phyloP scores from a whole-genome alignment of 495 filamentous ascomycete species.

The Xylaria sp. region DNA sequence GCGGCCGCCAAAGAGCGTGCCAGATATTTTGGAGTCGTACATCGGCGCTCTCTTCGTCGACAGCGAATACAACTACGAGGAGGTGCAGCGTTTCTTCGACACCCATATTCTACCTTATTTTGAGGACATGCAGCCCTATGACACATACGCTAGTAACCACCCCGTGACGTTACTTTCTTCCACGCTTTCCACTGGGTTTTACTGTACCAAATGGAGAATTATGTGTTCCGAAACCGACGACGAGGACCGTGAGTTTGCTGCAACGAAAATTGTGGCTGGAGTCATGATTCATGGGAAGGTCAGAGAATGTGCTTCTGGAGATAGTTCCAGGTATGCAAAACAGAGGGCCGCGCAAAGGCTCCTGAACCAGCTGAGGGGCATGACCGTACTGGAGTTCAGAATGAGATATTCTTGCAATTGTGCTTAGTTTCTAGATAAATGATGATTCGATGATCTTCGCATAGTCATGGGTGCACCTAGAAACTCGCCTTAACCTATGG shows the following conservation, averaged over 20 bases:
- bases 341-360: slow-evolving; percentile 74
- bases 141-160: slow-evolving; percentile 87
- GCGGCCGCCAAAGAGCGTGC: slow-evolving; percentile 83
- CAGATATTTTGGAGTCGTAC: slow-evolving; percentile 90
- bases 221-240: slow-evolving; percentile 39
- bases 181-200: slow-evolving; percentile 52
- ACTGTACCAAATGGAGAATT: slow-evolving; percentile 57
- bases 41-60: slow-evolving; percentile 93
- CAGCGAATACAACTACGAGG: slow-evolving; percentile 76
- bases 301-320: slow-evolving; percentile 65
- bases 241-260: slow-evolving; percentile 40
- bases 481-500: not conserved
- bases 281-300: slow-evolving; percentile 78
- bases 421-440: slow-evolving; percentile 15
- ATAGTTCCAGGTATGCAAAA: slow-evolving; percentile 74
- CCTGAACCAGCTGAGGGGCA: slow-evolving; percentile 60
- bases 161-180: slow-evolving; percentile 64
- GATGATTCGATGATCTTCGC: not conserved
- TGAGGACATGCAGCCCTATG: slow-evolving; percentile 86
- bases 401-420: slow-evolving; percentile 70
- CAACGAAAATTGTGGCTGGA: slow-evolving; percentile 67
- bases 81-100: slow-evolving; percentile 80
- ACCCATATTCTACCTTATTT: slow-evolving; percentile 78
- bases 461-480: not conserved
- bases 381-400: slow-evolving; percentile 67